Conservation (phyloP, 805 yeast genomes). For the Priceomyces medius region DNA sequence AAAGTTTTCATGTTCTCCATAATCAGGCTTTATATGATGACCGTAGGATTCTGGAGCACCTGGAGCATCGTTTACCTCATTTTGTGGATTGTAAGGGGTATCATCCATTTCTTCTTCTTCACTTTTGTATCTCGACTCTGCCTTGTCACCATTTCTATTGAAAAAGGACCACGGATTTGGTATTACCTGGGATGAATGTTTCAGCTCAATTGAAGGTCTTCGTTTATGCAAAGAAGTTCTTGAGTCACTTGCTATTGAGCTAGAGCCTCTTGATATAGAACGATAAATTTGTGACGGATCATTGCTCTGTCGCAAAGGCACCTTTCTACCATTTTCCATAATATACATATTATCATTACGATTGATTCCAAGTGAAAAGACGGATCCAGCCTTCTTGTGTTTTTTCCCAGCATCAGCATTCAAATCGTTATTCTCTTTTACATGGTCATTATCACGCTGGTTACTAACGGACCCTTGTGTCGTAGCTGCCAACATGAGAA, state of each 20-base stretch:
- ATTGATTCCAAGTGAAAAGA: not conserved
- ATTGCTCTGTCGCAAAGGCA: constrained; percentile 11
- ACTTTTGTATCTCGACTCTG: constrained; percentile 30
- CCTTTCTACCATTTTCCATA: not conserved
- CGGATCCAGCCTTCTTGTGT: not conserved
- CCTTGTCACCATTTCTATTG: constrained; percentile 25
- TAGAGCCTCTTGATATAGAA: constrained; percentile 9
- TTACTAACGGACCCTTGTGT: not conserved
- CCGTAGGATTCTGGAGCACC: not conserved
- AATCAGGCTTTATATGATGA: not conserved
- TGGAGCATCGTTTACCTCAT: not conserved
- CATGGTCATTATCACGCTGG: not conserved
- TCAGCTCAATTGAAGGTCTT: not conserved
- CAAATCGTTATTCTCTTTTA: not conserved
- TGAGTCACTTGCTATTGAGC: constrained; percentile 1
- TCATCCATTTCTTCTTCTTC: constrained; percentile 30
- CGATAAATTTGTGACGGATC: constrained; percentile 16
- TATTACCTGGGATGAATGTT: constrained; percentile 19
- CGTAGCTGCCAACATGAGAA: not conserved
- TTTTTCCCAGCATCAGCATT: not conserved
- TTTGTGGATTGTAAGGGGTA: not conserved
- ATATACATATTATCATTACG: not conserved
- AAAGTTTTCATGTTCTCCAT: not conserved
- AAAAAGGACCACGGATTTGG: constrained; percentile 36
- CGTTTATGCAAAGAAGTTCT: not conserved